A percentile compares a stretch with the other conserved stretches of the same genome.
phyloP scores from a whole-genome alignment of 371 early-diverging fungal species.

The Mucor plumbeus region DNA sequence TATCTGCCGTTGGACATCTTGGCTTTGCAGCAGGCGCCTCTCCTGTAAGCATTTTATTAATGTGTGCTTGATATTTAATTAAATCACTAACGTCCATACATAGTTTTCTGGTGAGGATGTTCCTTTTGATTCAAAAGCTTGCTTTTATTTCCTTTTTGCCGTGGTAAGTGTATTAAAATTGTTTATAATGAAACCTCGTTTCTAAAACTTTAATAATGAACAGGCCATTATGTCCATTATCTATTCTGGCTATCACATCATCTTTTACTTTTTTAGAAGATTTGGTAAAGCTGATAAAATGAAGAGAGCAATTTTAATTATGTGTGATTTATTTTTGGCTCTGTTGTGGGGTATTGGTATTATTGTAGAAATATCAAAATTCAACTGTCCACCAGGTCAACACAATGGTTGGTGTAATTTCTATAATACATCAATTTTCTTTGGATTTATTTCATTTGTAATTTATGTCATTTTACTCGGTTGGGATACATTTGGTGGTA shows the following conservation, averaged over 20 bases:
- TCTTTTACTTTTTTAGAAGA: constrained; percentile 51
- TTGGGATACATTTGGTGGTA: constrained; percentile 46
- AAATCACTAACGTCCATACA: too few relatives aligned
- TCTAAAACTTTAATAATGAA: not conserved
- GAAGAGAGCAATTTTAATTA: constrained; percentile 52
- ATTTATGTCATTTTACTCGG: constrained; percentile 26
- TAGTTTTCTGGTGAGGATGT: constrained; percentile 41
- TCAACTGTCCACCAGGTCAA: constrained; percentile 51
- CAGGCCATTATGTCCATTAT: constrained; percentile 57
- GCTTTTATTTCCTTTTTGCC: constrained; percentile 53
- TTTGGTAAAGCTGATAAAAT: constrained; percentile 50
- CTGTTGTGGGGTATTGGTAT: constrained; percentile 61
- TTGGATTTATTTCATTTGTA: constrained; percentile 54
- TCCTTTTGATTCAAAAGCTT: constrained; percentile 44
- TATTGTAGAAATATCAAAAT: constrained; percentile 61
- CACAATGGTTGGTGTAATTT: constrained; percentile 60
- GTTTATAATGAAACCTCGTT: not conserved
- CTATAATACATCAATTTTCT: constrained; percentile 64
- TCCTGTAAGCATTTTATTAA: constrained; percentile 38
- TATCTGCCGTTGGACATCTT: constrained; percentile 47
- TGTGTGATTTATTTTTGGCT: constrained; percentile 56
- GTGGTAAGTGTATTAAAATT: constrained; percentile 30
- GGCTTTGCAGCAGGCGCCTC: constrained; percentile 60
- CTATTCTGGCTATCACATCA: constrained; percentile 51
- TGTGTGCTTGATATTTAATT: not conserved